Conservation (phyloP, 2,329 filamentous ascomycete genomes). For the Fusarium piperis region DNA sequence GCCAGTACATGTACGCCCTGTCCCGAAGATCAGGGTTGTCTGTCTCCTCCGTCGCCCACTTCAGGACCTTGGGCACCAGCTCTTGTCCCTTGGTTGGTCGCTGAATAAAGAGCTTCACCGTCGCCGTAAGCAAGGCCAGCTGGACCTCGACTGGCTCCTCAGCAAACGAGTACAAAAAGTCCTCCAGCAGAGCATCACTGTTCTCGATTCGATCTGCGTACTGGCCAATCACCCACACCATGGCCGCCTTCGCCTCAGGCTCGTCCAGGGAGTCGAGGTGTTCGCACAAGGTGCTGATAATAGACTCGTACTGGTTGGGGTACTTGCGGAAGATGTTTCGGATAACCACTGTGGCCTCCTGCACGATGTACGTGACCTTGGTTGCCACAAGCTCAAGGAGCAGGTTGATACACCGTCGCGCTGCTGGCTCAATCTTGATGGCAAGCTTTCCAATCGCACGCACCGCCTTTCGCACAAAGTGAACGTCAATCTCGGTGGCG, state of each 20-base stretch:
- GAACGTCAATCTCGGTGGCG: constrained; percentile 97
- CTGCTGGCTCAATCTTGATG: constrained; percentile 97
- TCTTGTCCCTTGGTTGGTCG: constrained; percentile 93
- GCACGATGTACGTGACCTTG: constrained; percentile 98
- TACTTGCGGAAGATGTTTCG: constrained; percentile 99
- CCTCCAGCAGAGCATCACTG: constrained; percentile 90
- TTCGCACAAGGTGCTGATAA: constrained; percentile 94
- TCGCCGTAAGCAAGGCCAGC: constrained; percentile 91
- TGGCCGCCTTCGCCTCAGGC: constrained; percentile 96
- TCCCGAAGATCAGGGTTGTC: constrained; percentile 97
- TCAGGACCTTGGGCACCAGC: constrained; percentile 91
- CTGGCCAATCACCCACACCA: constrained; percentile 99
- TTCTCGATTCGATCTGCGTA: constrained; percentile 98
- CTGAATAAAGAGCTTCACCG: constrained; percentile 98
- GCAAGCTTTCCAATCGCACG: constrained; percentile 97
- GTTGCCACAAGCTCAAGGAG: constrained; percentile 93
- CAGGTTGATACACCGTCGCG: constrained; percentile 89
- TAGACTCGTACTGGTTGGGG: constrained; percentile 97
- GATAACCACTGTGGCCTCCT: constrained; percentile 98
- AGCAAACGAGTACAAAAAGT: constrained; percentile 92
- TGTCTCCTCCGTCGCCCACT: constrained; percentile 99
- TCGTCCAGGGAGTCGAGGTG: constrained; percentile 97
- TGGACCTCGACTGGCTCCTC: constrained; percentile 98
- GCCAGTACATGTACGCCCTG: constrained; percentile 99
- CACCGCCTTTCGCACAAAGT: constrained; percentile 97